A percentile compares a stretch with the other conserved stretches of the same genome.
Conservation (phyloP, 495 filamentous ascomycete species). For the Corynascus novoguineensis region DNA sequence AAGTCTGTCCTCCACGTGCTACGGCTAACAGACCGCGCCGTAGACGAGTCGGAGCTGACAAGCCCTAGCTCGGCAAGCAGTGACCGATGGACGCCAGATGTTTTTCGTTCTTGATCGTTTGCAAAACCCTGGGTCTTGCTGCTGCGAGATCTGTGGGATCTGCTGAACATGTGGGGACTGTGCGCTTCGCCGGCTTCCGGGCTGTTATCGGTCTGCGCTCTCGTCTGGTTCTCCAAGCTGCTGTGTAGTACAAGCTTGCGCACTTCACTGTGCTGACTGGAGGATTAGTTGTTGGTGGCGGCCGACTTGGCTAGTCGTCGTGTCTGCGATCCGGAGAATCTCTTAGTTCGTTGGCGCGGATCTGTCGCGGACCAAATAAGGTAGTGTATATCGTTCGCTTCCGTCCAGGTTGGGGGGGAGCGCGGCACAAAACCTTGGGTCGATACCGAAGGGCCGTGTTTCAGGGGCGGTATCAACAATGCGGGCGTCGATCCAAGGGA, state of each 20-base stretch:
- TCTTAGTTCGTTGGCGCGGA: constrained; percentile 22
- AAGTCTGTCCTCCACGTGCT: constrained; percentile 32
- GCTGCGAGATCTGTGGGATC: constrained; percentile 32
- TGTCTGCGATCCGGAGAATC: constrained; percentile 22
- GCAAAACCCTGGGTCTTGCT: constrained; percentile 33
- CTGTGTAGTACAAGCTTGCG: constrained; percentile 4
- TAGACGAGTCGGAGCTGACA: constrained; percentile 32
- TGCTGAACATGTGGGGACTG: constrained; percentile 45
- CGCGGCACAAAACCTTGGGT: constrained; percentile 21
- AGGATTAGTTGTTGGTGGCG: constrained; percentile 6
- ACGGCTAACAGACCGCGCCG: constrained; percentile 34
- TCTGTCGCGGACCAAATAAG: constrained; percentile 18
- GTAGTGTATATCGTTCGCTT: constrained; percentile 10
- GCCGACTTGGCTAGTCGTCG: constrained; percentile 11
- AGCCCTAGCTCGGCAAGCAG: constrained; percentile 37
- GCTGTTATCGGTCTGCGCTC: not conserved
- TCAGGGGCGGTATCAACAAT: constrained; percentile 39
- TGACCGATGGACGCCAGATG: constrained; percentile 33
- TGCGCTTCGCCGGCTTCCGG: constrained; percentile 11
- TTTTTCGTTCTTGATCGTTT: constrained; percentile 32
- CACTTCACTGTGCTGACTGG: constrained; percentile 14
- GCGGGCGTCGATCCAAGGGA: constrained; percentile 19
- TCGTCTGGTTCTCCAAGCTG: not conserved
- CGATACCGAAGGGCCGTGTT: constrained; percentile 25
- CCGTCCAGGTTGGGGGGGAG: constrained; percentile 18